Evolutionary conservation across 148 eudicot species (phyloP), one percentile per base, ranked within the genome.

Genomic region (Pharnaceum exiguum): DNA sequence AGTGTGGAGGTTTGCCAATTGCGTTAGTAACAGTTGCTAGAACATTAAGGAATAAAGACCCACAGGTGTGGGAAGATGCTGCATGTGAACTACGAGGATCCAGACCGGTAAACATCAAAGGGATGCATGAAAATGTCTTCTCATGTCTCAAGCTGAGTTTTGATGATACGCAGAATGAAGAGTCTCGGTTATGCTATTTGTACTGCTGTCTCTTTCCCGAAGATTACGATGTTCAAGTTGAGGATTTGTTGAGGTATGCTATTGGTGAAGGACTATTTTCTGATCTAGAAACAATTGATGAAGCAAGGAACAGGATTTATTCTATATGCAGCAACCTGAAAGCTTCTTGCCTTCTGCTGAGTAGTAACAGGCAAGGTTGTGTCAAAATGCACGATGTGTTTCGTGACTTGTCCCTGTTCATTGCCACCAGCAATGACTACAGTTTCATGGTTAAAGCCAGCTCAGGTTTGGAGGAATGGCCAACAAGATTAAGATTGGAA

Each of bases 1-100:
- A 76, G 59, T 82, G 83, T 59, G 76, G 65, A 46, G 83, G 77
- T 0, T 51, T 75, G 32, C 87, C 87, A 0, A 47, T 82, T 49
- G 78, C 83, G 15, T 72, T 82, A n/a, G 73, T 76, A 12, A 73
- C 75, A 16, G 50, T 78, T 5, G 83, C 77, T 10, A 56, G 57
- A 32, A 68, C 70, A 5, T 55, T 70, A 31, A 60, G 43, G 46
- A 40, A 59, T 49, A 79, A 74, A 67, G 63, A 56, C 12, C 26
- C 26, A 15, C 27, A 54, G 27, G 31, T 26, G 2, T 82, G 83
- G 81, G 33, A 42, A 11, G 81, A 75, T 70, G 76, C 73, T 1
- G 68, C 71, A 13, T 29, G 33, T 36, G 81, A 66, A 56, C 37
- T 82, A 17, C 36, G 52, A 25, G 50, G 13, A 16, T 65, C 74